Evolutionary conservation across 306 rosid genomes (phyloP), one percentile per base, ranked within the genome.

Genomic region (Vigna mungo): DNA sequence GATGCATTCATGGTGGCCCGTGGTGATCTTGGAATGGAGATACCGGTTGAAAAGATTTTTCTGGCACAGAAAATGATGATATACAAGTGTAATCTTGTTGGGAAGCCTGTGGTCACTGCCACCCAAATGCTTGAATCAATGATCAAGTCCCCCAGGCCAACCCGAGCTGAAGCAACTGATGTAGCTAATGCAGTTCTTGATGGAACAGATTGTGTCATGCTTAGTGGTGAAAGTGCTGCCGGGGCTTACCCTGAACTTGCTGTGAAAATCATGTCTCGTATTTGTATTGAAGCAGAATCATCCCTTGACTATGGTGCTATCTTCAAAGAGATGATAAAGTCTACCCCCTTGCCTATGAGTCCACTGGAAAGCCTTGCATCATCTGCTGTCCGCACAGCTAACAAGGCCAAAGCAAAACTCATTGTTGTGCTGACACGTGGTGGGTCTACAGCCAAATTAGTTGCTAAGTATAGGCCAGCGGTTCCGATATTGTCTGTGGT

Each of bases 1-100:
- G 98, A 91, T 83, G 90, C 98, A 47, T 94, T 90, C 88, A 94
- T 94, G 98, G 97, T 94, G 84, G 98, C 98, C 15, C 97, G 98
- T 77, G 98, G 98, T 61, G 98, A 94, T 85, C 97, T 94, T 66
- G 98, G 97, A 87, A 94, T 94, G 98, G 98, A 94, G 84, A 94
- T 94, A 56, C 98, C 98, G 23, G 98, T 94, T 16, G 98, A 94
- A 82, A 94, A 94, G 90, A 94, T 94, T 54, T 94, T 94, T 71
- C 85, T 94, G 78, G 97, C 98, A 30, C 98, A 94, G 85, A 94
- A 94, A 62, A 94, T 94, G 98, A 94, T 94, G 98, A 94, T 94
- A 78, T 94, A 94, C 52, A 94, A 94, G 91, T 94, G 98, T 49
- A 94, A 94, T 81, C 97, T 91, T 75, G 96, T 82, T 70, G 98